These are phyloP conservation scores for Solanum pinnatisectum DNA, from an alignment of 257 asterid genomes.

Conservation along the genomic window DNA sequence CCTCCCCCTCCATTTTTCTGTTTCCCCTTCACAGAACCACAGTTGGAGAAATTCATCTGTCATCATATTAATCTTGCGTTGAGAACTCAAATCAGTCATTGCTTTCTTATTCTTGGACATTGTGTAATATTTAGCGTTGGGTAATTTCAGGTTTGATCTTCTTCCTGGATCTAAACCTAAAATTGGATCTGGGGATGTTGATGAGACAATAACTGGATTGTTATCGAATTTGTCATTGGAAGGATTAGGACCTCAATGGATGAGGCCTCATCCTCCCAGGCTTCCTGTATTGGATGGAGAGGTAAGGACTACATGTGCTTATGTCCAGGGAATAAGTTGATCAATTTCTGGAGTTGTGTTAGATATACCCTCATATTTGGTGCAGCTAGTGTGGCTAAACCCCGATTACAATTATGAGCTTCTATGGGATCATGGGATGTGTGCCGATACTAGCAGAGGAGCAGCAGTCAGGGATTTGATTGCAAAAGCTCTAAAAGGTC, in stretches of 20 bases:
- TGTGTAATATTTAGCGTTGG: conserved; percentile 2
- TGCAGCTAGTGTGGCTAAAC: conserved; percentile 85
- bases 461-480: conserved; percentile 89
- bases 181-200: conserved; percentile 80
- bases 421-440: conserved; percentile 94
- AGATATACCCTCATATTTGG: background rate
- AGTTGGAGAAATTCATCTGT: background rate
- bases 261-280: conserved; percentile 88
- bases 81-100: background rate
- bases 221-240: conserved; percentile 54
- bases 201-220: conserved; percentile 62
- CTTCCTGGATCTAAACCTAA: conserved; percentile 73
- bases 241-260: conserved; percentile 82
- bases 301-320: conserved; percentile 27
- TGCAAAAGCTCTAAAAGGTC: conserved; percentile 84
- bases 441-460: conserved; percentile 95
- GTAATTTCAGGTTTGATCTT: conserved; percentile 64
- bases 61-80: background rate
- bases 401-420: conserved; percentile 83
- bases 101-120: background rate
- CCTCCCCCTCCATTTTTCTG: background rate
- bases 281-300: conserved; percentile 84
- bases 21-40: background rate
- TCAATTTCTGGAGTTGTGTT: background rate
- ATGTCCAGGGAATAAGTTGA: background rate